Evolutionary conservation across 306 rosid species (phyloP), one percentile per base, ranked within the genome.

Genomic region (Cucumis melo): DNA sequence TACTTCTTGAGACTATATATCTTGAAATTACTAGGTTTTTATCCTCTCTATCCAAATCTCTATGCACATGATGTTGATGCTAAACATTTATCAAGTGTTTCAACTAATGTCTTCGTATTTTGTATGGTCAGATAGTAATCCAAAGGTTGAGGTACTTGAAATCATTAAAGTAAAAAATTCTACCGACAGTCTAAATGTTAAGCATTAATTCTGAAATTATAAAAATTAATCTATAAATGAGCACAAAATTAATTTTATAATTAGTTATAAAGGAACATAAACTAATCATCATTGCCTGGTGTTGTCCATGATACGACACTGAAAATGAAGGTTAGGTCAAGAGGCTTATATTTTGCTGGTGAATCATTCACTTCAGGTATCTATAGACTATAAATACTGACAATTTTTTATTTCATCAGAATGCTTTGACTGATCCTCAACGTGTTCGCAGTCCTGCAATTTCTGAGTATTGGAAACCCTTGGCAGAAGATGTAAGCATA

Each of bases 381-480:
- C 70, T 63, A 23, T 41, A 11, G 34, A 68, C 10, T 10, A 71
- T 48, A 46, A 12, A 46, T 48, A 14, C 57, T 71, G 41, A 48
- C 75, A n/a, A 44, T 62, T 78, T 78, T 78, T 78, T 83, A 63
- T 82, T 79, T 72, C 66, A 38, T 59, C 92, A 91, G 97, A 87
- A 87, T 84, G 96, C 98, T 79, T 86, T 94, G 82, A 94, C 91
- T 5, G 87, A 94, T 87, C 88, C 96, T 85, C 98, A 90, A 76
- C 98, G 96, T 74, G 94, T 94, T 83, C 88, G 84, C 80, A 94
- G 94, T 61, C 98, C 98, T 80, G 83, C 89, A n/a, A 91, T 94
- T 78, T 78, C 81, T 80, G 98, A 90, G 74, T 94, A 91, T 82
- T 94, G 97, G 97, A 93, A 90, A 80, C 93, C 97, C 74, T 84